phyloP scores from a whole-genome alignment of 1,284 basidiomycete species.

The Vanrija sp. region DNA sequence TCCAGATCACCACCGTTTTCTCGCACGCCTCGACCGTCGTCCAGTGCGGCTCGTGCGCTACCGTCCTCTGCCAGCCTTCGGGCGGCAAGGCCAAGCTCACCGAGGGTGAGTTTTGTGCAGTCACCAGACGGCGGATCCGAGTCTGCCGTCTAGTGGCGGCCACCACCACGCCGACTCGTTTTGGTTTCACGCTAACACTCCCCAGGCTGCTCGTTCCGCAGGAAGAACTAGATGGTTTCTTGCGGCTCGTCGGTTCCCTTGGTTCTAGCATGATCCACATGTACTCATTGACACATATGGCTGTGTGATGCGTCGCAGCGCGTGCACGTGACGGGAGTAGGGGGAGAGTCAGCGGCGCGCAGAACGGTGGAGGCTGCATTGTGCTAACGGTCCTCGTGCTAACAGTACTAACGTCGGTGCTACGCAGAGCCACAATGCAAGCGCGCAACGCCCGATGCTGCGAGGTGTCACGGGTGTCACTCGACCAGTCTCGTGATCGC shows the following conservation, averaged over 20 bases:
- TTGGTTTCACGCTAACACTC: constrained; percentile 6
- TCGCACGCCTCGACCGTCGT: constrained; percentile 53
- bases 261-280: constrained; percentile 24
- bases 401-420: too few species aligned
- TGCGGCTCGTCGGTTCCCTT: constrained; percentile 15
- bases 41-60: constrained; percentile 83
- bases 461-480: too few species aligned
- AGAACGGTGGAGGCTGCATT: too few species aligned
- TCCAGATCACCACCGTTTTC: constrained; percentile 54
- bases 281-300: constrained; percentile 22
- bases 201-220: constrained; percentile 52
- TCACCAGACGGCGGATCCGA: neutral
- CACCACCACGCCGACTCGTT: too few species aligned
- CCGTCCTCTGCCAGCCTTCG: constrained; percentile 95
- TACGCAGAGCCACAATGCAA: too few species aligned
- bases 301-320: neutral
- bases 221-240: constrained; percentile 47
- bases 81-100: constrained; percentile 98
- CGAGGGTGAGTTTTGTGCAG: constrained; percentile 68
- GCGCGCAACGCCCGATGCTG: too few species aligned
- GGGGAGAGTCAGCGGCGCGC: too few species aligned
- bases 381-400: too few species aligned
- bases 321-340: neutral
- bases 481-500: too few species aligned
- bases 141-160: neutral